These are phyloP conservation scores for Podaxis sp. DNA, from an alignment of 768 basidiomycete genomes.

Conservation along the genomic window DNA sequence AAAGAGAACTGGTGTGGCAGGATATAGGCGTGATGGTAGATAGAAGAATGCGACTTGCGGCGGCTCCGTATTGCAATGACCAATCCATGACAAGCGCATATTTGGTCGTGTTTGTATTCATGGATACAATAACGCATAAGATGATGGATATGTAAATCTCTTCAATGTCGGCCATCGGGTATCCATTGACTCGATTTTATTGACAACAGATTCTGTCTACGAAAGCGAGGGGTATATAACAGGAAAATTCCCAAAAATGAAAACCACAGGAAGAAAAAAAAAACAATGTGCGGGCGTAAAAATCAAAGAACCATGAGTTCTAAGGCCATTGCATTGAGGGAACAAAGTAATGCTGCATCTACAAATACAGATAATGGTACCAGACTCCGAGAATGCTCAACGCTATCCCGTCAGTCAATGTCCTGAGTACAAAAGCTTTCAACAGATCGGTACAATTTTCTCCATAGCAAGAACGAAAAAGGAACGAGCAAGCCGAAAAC, in stretches of 20 bases:
- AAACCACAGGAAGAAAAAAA: not conserved
- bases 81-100: not conserved
- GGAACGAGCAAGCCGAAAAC: not conserved
- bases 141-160: not conserved
- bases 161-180: not conserved
- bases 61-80: not conserved
- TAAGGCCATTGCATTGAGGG: slow-evolving; percentile 13
- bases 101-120: slow-evolving; percentile 4
- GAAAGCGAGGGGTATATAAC: no score
- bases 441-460: not conserved
- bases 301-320: not conserved
- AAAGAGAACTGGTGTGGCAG: not conserved
- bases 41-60: not conserved
- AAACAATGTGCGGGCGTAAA: not conserved
- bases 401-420: slow-evolving; percentile 2
- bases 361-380: slow-evolving; percentile 12
- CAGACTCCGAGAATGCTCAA: slow-evolving; percentile 8
- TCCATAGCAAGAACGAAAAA: slow-evolving; percentile 3
- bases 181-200: slow-evolving; percentile 4
- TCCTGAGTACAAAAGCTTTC: not conserved
- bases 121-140: not conserved
- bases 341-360: slow-evolving; percentile 13
- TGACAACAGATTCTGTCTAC: not conserved
- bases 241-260: not conserved
- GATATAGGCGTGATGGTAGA: slow-evolving; percentile 3